These are phyloP conservation scores for Nicotiana obtusifolia DNA, from an alignment of 257 asterid species.

Conservation along the genomic window DNA sequence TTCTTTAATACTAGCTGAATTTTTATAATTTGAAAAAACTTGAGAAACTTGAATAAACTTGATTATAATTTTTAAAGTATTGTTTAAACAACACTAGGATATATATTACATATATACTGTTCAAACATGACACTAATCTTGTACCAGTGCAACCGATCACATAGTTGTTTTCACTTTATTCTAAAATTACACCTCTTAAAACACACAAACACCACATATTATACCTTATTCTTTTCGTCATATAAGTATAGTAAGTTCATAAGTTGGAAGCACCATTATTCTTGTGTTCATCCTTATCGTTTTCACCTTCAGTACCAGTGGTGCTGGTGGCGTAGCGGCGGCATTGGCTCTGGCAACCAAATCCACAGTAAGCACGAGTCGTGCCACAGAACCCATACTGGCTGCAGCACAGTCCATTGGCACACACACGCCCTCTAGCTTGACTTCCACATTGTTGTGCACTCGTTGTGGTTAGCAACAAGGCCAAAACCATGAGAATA, in stretches of 20 bases:
- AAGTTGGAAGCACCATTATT: background rate
- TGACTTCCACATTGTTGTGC: slow-evolving; percentile 4
- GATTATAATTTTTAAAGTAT: too few relatives aligned
- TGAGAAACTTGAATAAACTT: too few relatives aligned
- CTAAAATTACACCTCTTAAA: background rate
- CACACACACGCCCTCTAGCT: background rate
- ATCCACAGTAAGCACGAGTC: background rate
- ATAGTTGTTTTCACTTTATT: background rate
- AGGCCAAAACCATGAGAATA: background rate
- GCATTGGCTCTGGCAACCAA: slow-evolving; percentile 11
- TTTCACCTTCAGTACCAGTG: background rate
- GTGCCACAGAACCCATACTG: slow-evolving; percentile 1
- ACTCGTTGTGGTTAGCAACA: background rate
- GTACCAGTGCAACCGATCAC: background rate
- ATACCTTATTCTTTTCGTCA: background rate
- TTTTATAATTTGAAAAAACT: too few relatives aligned
- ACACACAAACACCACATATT: background rate
- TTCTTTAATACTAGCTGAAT: too few relatives aligned
- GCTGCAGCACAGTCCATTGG: background rate
- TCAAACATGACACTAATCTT: background rate
- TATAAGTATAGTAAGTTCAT: background rate
- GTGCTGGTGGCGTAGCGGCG: background rate
- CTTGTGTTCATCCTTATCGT: background rate
- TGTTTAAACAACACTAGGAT: too few relatives aligned
- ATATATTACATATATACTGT: background rate